Conservation (phyloP, 2,329 filamentous ascomycete genomes). For the Claviceps sp. region DNA sequence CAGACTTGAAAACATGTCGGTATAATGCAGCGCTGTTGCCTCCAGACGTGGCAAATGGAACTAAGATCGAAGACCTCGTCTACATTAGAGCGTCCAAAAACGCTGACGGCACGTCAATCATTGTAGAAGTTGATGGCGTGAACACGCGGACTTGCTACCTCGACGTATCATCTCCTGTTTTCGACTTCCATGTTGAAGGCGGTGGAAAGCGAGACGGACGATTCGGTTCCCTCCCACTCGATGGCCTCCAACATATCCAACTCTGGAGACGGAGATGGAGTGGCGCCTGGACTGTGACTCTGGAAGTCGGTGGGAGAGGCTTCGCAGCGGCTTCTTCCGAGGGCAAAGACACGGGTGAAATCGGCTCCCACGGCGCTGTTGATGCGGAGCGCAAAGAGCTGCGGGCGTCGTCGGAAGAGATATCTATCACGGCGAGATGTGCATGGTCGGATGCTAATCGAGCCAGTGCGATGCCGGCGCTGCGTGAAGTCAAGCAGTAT, state of each 20-base stretch:
- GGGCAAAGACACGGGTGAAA: neutral
- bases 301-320: conserved; percentile 13
- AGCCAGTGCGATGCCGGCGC: conserved; percentile 59
- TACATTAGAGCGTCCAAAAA: conserved; percentile 32
- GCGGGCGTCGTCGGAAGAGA: conserved; percentile 8
- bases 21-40: conserved; percentile 50
- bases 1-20: conserved; percentile 46
- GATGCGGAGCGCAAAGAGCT: conserved; percentile 9
- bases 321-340: neutral
- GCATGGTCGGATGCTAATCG: conserved; percentile 79
- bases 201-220: conserved; percentile 45
- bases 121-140: conserved; percentile 51
- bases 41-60: conserved; percentile 45
- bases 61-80: conserved; percentile 43
- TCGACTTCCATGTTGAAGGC: conserved; percentile 48
- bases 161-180: conserved; percentile 54
- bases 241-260: conserved; percentile 53
- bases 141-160: conserved; percentile 73
- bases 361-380: neutral
- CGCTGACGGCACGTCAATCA: conserved; percentile 33
- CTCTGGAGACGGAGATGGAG: conserved; percentile 77
- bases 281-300: conserved; percentile 54
- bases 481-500: conserved; percentile 66
- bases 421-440: conserved; percentile 60
- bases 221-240: conserved; percentile 49